Evolutionary conservation across 2,329 filamentous ascomycete genomes (phyloP).

Genomic region (Colletotrichum sp.): DNA sequence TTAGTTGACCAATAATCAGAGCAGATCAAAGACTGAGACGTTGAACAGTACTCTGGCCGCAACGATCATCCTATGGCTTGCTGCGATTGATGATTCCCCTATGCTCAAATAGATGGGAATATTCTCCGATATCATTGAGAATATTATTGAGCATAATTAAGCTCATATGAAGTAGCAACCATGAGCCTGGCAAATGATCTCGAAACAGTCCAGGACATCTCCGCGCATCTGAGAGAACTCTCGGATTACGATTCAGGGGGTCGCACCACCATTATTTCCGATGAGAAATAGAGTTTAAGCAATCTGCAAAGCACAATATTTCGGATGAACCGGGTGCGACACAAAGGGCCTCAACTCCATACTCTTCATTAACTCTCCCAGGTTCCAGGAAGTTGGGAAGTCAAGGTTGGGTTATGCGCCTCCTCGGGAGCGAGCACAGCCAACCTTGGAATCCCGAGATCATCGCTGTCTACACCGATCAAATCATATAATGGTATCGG

Average conservation of each 20-base stretch:
- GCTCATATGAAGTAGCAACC: not conserved
- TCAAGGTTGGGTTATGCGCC: not conserved
- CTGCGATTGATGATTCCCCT: not conserved
- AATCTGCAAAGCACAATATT: not conserved
- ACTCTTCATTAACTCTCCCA: not conserved
- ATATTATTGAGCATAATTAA: not conserved
- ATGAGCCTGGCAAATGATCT: not conserved
- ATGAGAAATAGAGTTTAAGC: not conserved
- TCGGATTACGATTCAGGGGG: not conserved
- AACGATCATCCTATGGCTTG: not conserved
- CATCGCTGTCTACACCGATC: not conserved
- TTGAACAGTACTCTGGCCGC: not conserved
- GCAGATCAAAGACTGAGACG: not conserved
- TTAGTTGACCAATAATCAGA: not conserved
- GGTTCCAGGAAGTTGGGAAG: not conserved
- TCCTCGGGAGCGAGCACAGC: not conserved
- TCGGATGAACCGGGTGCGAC: slow-evolving; percentile 9
- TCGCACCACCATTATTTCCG: not conserved
- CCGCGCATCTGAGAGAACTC: not conserved
- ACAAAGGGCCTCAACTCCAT: not conserved
- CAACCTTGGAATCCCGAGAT: not conserved
- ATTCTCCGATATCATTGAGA: not conserved
- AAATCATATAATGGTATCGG: not conserved
- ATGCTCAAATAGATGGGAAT: not conserved
- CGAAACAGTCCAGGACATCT: not conserved